Conservation (phyloP, 208 protist genomes). For the Crithidia fasciculata region DNA sequence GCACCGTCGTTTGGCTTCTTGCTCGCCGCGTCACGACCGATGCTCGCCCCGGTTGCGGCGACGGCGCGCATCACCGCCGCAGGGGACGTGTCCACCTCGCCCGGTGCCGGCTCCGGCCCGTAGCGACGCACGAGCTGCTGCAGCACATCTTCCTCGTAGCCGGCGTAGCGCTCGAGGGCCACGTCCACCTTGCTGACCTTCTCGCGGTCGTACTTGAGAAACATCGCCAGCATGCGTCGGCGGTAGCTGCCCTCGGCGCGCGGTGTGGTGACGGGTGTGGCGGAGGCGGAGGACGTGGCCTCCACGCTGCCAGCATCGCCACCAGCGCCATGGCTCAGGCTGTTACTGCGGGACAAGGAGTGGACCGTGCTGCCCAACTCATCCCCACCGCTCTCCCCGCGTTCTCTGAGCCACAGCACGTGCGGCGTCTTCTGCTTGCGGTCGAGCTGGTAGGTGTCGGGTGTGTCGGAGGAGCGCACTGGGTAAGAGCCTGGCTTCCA, state of each 20-base stretch:
- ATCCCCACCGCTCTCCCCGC: neutral
- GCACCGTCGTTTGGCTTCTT: slow-evolving; percentile 8
- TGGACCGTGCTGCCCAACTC: neutral
- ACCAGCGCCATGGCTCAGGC: neutral
- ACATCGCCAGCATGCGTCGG: slow-evolving; percentile 39
- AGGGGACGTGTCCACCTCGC: slow-evolving; percentile 11
- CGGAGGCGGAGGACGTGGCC: slow-evolving; percentile 1
- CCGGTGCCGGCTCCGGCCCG: slow-evolving; percentile 26
- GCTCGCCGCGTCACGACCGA: neutral
- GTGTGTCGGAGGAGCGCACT: slow-evolving; percentile 28
- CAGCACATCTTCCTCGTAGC: slow-evolving; percentile 42
- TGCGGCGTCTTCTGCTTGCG: slow-evolving; percentile 19
- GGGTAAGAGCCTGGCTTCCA: slow-evolving; percentile 7
- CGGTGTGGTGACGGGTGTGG: slow-evolving; percentile 3
- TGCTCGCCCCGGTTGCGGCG: neutral
- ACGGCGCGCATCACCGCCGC: neutral
- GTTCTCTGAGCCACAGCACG: slow-evolving; percentile 18
- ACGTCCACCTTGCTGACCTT: slow-evolving; percentile 40
- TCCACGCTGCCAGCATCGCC: slow-evolving; percentile 3
- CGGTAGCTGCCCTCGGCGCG: slow-evolving; percentile 23
- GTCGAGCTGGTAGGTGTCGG: slow-evolving; percentile 13
- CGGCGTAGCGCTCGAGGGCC: slow-evolving; percentile 39
- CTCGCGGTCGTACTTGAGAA: slow-evolving; percentile 42
- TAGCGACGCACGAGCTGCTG: slow-evolving; percentile 48
- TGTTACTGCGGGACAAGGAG: slow-evolving; percentile 16